Percentiles rank a stretch among this genome's conserved stretches.
These are phyloP conservation scores for Vigna angularis DNA, from an alignment of 306 rosid genomes.

Conservation along the genomic window DNA sequence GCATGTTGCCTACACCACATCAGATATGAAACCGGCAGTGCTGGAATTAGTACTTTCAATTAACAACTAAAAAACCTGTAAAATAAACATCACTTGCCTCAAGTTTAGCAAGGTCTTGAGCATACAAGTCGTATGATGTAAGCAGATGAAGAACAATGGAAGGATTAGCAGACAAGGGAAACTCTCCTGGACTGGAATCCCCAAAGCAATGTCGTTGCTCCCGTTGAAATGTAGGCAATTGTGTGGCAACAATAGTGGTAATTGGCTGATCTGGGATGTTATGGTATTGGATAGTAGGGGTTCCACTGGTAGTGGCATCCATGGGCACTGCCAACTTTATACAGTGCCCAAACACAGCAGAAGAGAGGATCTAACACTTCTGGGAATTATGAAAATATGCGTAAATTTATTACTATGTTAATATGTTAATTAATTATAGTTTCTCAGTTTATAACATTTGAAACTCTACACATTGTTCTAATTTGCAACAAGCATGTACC, in stretches of 20 bases:
- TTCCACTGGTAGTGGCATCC: slow-evolving; percentile 82
- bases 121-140: slow-evolving; percentile 71
- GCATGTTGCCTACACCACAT: slow-evolving; percentile 78
- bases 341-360: slow-evolving; percentile 75
- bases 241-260: slow-evolving; percentile 59
- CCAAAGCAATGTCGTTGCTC: slow-evolving; percentile 75
- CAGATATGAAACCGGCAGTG: slow-evolving; percentile 52
- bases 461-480: slow-evolving; percentile 27
- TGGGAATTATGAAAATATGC: slow-evolving; percentile 57
- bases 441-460: slow-evolving; percentile 43
- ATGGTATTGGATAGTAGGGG: slow-evolving; percentile 73
- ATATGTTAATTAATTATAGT: slow-evolving; percentile 40
- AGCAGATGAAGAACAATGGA: slow-evolving; percentile 86
- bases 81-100: slow-evolving; percentile 68
- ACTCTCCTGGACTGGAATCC: slow-evolving; percentile 75
- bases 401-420: slow-evolving; percentile 46
- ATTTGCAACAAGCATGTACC: slow-evolving; percentile 35
- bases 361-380: slow-evolving; percentile 50
- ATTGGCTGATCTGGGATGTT: slow-evolving; percentile 76
- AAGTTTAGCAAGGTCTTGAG: slow-evolving; percentile 81
- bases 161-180: slow-evolving; percentile 86
- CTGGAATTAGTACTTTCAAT: slow-evolving; percentile 23
- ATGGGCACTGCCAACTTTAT: slow-evolving; percentile 77
- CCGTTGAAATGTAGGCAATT: slow-evolving; percentile 63
- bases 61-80: slow-evolving; percentile 6